Evolutionary conservation across 345 rosid genomes (phyloP).

Genomic region (Salix viminalis): DNA sequence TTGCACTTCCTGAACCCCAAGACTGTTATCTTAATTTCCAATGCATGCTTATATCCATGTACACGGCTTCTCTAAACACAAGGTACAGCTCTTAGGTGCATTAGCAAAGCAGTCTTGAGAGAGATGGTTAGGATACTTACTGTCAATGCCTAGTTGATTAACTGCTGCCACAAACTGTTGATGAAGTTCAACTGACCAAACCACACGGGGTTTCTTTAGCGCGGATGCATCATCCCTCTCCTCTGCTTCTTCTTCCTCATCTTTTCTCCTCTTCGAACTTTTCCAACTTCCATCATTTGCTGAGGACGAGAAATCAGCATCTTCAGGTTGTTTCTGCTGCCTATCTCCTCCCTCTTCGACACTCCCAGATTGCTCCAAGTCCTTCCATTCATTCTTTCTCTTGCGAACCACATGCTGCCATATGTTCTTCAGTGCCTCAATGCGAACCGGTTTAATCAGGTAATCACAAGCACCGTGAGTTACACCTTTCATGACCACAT

Average conservation of each 20-base stretch:
- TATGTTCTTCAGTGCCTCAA: constrained; percentile 34
- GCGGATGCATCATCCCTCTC: constrained; percentile 82
- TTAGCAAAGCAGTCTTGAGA: not conserved
- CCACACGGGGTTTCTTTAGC: constrained; percentile 35
- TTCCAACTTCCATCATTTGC: constrained; percentile 30
- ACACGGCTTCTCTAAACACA: not conserved
- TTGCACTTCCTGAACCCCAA: not conserved
- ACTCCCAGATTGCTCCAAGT: constrained; percentile 30
- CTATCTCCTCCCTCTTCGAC: constrained; percentile 31
- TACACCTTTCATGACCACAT: constrained; percentile 33
- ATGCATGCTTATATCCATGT: not conserved
- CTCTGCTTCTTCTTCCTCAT: constrained; percentile 36
- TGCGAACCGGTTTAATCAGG: constrained; percentile 34
- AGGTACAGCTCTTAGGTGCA: not conserved
- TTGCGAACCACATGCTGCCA: constrained; percentile 31
- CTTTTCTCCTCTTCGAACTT: constrained; percentile 34
- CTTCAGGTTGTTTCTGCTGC: constrained; percentile 23
- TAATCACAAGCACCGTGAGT: constrained; percentile 42
- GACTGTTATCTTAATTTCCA: not conserved
- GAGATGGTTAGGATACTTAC: constrained; percentile 12
- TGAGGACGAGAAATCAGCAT: constrained; percentile 27
- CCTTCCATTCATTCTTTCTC: constrained; percentile 24
- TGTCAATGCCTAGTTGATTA: constrained; percentile 34
- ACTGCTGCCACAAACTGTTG: constrained; percentile 34
- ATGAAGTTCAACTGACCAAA: constrained; percentile 37